Percentiles rank a stretch among this genome's conserved stretches.
Conservation (phyloP, 306 rosid genomes). For the Castanea sativa region DNA sequence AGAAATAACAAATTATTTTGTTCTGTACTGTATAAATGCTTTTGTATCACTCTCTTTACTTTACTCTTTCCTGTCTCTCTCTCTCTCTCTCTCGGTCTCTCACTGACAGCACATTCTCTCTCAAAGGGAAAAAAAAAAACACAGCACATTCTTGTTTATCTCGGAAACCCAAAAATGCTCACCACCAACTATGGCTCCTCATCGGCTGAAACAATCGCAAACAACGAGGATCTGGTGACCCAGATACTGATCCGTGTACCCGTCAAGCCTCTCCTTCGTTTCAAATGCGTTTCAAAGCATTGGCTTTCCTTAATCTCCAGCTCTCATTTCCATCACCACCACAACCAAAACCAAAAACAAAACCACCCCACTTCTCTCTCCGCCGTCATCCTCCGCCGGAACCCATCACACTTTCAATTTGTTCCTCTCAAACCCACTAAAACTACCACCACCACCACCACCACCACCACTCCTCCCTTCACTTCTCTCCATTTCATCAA, state of each 20-base stretch:
- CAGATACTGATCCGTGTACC: slow-evolving; percentile 22
- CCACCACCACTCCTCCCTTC: neutral
- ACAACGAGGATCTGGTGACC: slow-evolving; percentile 6
- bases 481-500: slow-evolving; percentile 10
- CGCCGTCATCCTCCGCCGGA: slow-evolving; percentile 17
- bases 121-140: no score
- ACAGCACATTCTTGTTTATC: neutral
- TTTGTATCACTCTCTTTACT: no score
- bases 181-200: neutral
- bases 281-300: slow-evolving; percentile 29
- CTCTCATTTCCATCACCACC: slow-evolving; percentile 14
- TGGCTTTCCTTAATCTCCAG: slow-evolving; percentile 20
- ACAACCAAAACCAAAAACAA: neutral
- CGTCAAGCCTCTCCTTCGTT: slow-evolving; percentile 16
- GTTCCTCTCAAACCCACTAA: neutral
- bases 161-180: neutral
- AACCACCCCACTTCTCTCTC: slow-evolving; percentile 10
- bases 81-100: no score
- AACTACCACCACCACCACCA: neutral
- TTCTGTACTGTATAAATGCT: no score
- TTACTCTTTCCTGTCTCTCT: accelerated
- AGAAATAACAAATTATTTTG: no score
- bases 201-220: neutral
- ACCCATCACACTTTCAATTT: neutral
- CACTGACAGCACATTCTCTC: no score